phyloP scores from a whole-genome alignment of 352 stramenopile genomes.

The Chrysophaeum taylorii region DNA sequence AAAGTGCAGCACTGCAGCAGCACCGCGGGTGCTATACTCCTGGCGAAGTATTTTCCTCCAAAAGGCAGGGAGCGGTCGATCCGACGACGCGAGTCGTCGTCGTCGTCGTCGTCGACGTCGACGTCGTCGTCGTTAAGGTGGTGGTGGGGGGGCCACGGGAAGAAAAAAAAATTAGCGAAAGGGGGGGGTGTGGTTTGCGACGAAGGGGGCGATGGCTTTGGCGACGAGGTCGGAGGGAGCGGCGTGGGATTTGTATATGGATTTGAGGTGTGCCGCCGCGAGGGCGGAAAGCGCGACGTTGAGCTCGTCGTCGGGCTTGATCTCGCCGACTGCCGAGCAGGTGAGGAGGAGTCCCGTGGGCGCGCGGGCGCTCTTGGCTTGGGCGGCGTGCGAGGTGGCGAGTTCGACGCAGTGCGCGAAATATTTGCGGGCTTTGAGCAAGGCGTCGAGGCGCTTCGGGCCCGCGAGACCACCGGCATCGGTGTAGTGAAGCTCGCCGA shows the following conservation, averaged over 20 bases:
- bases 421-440: neutral
- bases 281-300: neutral
- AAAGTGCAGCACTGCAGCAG: too few species aligned
- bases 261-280: neutral
- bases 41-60: too few species aligned
- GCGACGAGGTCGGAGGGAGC: neutral
- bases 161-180: too few species aligned
- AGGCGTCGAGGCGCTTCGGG: neutral
- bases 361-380: neutral
- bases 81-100: too few species aligned
- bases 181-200: neutral
- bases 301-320: neutral
- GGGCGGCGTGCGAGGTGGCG: neutral
- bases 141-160: too few species aligned
- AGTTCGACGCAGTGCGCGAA: neutral
- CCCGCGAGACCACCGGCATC: neutral
- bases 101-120: too few species aligned
- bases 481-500: slow-evolving; percentile 41
- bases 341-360: neutral
- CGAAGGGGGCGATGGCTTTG: neutral
- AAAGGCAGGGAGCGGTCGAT: too few species aligned
- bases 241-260: neutral
- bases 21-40: too few species aligned
- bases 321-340: neutral
- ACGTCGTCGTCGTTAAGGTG: too few species aligned